phyloP scores from a whole-genome alignment of 106 monocot species.

The Ottelia alismoides region DNA sequence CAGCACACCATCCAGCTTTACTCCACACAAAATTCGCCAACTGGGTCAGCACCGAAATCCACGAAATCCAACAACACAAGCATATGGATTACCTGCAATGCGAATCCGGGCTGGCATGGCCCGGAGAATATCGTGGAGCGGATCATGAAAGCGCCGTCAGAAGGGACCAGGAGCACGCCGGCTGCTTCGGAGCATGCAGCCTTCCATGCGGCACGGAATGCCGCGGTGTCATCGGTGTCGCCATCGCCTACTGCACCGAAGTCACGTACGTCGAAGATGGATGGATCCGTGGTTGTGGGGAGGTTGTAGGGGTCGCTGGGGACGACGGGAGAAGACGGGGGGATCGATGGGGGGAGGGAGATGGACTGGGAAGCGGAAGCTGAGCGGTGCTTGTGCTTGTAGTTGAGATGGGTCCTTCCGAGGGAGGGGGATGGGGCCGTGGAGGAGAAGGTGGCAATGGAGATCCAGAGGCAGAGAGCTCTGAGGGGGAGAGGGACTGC shows the following conservation, averaged over 20 bases:
- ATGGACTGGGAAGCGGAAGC: too few species aligned
- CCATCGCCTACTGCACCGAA: conserved; percentile 81
- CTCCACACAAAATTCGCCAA: background rate
- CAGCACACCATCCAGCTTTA: conserved; percentile 87
- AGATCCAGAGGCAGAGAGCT: too few species aligned
- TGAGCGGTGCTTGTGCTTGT: too few species aligned
- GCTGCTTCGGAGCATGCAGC: conserved; percentile 47
- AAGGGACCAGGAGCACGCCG: conserved; percentile 57
- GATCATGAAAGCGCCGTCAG: conserved; percentile 55
- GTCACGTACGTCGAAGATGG: conserved; percentile 49
- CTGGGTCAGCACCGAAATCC: background rate
- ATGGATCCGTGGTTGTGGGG: conserved; percentile 13
- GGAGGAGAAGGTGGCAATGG: too few species aligned
- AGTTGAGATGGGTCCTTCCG: too few species aligned
- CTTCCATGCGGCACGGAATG: conserved; percentile 72
- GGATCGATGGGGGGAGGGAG: conserved; percentile 4
- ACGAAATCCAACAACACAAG: background rate
- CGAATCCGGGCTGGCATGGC: conserved; percentile 60
- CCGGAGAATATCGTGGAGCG: conserved; percentile 84
- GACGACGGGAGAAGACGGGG: conserved; percentile 9
- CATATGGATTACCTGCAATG: conserved; percentile 52
- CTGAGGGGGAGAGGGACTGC: too few species aligned
- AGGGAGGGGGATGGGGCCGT: too few species aligned
- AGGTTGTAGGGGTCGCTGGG: conserved; percentile 13
- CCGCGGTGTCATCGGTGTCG: conserved; percentile 62